phyloP scores from a whole-genome alignment of 352 stramenopile genomes.

The Thalassiosira allenii region DNA sequence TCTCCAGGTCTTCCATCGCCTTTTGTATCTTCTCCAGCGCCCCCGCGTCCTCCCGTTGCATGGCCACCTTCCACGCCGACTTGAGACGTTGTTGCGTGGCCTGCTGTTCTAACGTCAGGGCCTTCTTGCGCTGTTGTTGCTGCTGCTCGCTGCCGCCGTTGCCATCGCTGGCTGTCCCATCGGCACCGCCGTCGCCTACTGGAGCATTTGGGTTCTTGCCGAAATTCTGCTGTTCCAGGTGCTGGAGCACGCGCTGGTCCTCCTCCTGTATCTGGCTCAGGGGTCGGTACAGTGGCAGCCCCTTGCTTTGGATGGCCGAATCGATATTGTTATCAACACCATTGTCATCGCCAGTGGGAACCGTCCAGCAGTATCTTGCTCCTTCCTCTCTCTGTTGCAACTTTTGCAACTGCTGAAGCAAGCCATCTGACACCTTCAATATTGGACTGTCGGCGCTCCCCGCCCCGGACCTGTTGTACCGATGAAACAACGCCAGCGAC shows the following conservation, averaged over 20 bases:
- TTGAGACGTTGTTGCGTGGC: slow-evolving; percentile 42
- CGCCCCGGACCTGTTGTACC: slow-evolving; percentile 40
- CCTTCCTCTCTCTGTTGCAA: slow-evolving; percentile 25
- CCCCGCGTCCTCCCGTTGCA: slow-evolving; percentile 30
- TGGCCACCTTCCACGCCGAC: slow-evolving; percentile 58
- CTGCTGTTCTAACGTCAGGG: slow-evolving; percentile 54
- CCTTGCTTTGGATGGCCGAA: slow-evolving; percentile 28
- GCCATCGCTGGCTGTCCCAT: not conserved
- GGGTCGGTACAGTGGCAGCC: slow-evolving; percentile 32
- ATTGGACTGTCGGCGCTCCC: slow-evolving; percentile 12
- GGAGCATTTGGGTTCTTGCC: slow-evolving; percentile 15
- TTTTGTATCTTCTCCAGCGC: slow-evolving; percentile 54
- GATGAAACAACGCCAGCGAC: slow-evolving; percentile 44
- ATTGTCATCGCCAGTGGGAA: slow-evolving; percentile 3
- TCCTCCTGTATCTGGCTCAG: slow-evolving; percentile 42
- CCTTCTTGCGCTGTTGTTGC: slow-evolving; percentile 1
- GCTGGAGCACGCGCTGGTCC: slow-evolving; percentile 34
- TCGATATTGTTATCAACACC: slow-evolving; percentile 32
- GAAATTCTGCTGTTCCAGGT: slow-evolving; percentile 29
- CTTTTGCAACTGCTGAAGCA: slow-evolving; percentile 30
- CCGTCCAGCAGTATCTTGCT: slow-evolving; percentile 46
- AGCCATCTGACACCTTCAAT: slow-evolving; percentile 24
- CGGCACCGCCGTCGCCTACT: not conserved
- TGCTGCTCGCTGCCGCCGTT: not conserved
- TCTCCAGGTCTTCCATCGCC: slow-evolving; percentile 57